Evolutionary conservation across 1,284 basidiomycete genomes (phyloP).

Genomic region (Leucoagaricus sp.): DNA sequence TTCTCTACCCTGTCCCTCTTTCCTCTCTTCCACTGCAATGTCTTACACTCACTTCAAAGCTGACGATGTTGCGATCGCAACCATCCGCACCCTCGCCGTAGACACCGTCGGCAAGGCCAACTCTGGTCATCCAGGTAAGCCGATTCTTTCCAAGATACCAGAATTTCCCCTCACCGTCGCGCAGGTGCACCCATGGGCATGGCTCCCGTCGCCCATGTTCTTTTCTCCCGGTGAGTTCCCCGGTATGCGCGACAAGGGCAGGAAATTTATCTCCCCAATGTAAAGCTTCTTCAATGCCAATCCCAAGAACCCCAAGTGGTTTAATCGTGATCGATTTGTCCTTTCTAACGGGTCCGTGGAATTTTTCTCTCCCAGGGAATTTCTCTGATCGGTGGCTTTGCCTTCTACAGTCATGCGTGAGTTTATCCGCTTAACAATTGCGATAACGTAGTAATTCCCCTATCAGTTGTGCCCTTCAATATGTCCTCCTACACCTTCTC

Average conservation of each 20-base stretch:
- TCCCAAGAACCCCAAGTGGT: constrained; percentile 89
- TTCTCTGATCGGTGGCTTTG: neutral
- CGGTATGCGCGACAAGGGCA: neutral
- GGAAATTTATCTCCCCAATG: constrained; percentile 37
- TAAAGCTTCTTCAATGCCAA: constrained; percentile 89
- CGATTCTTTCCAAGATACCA: constrained; percentile 20
- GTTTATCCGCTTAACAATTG: constrained; percentile 28
- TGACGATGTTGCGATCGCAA: constrained; percentile 65
- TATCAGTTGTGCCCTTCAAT: constrained; percentile 80
- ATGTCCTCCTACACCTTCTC: constrained; percentile 80
- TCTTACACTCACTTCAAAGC: constrained; percentile 38
- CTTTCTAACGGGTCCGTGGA: constrained; percentile 74
- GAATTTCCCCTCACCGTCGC: constrained; percentile 12
- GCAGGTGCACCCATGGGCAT: constrained; percentile 89
- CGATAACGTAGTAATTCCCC: constrained; percentile 13
- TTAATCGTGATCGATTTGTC: constrained; percentile 89
- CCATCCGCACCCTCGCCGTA: constrained; percentile 72
- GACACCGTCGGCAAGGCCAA: constrained; percentile 82
- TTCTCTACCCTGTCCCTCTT: constrained; percentile 21
- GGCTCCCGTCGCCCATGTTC: constrained; percentile 87
- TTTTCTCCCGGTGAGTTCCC: constrained; percentile 71
- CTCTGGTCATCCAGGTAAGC: constrained; percentile 85
- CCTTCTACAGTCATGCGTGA: constrained; percentile 62
- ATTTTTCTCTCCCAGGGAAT: constrained; percentile 8
- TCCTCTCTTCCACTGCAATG: constrained; percentile 37